phyloP scores from a whole-genome alignment of 257 asterid species.

The Echium plantagineum region DNA sequence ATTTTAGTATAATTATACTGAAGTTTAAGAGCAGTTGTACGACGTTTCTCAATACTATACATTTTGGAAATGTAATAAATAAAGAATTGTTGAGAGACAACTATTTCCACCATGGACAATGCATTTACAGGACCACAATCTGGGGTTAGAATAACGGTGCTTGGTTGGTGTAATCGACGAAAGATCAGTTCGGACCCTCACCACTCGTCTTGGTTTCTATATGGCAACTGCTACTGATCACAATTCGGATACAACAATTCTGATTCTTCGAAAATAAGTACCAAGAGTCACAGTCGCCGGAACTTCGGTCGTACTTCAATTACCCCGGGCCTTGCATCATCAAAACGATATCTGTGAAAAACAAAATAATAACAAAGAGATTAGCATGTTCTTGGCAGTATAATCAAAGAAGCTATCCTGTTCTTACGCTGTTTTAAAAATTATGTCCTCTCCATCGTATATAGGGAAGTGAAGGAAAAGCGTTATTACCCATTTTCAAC shows the following conservation, averaged over 20 bases:
- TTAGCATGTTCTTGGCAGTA: not conserved
- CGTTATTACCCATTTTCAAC: slow-evolving; percentile 41
- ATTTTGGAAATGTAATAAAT: too few relatives aligned
- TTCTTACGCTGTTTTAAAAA: not conserved
- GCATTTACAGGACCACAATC: too few relatives aligned
- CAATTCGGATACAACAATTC: not conserved
- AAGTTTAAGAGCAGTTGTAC: too few relatives aligned
- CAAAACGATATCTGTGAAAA: slow-evolving; percentile 46
- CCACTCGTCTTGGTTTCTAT: too few relatives aligned
- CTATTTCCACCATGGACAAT: too few relatives aligned
- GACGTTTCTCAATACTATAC: too few relatives aligned
- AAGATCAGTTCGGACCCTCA: too few relatives aligned
- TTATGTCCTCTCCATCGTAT: not conserved
- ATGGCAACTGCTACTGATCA: too few relatives aligned
- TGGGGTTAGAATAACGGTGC: too few relatives aligned
- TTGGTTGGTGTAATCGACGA: too few relatives aligned
- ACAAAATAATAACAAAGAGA: slow-evolving; percentile 4
- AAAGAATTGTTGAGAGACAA: too few relatives aligned
- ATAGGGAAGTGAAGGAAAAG: not conserved
- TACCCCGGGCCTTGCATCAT: slow-evolving; percentile 64
- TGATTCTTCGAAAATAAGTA: not conserved
- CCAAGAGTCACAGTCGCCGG: slow-evolving; percentile 15
- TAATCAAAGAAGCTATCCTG: not conserved
- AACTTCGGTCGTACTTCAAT: slow-evolving; percentile 52
- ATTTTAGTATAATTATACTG: too few relatives aligned